A percentile compares a stretch with the other conserved stretches of the same genome.
Evolutionary conservation across 2,329 filamentous ascomycete genomes (phyloP).

Genomic region (Diaporthe sp.): DNA sequence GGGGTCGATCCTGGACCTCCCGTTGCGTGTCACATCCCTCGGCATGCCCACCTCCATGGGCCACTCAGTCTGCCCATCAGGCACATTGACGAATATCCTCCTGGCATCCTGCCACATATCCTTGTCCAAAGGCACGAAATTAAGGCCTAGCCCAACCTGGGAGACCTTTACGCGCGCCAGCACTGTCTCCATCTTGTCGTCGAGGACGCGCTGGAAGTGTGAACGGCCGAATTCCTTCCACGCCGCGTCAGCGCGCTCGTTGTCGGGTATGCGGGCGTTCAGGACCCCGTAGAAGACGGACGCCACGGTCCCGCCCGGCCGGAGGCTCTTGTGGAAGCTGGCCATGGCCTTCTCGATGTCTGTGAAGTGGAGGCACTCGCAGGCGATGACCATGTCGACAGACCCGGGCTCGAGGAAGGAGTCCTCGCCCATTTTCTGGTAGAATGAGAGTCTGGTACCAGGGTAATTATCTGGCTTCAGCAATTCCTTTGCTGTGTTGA

Average conservation of each 20-base stretch:
- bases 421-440: slow-evolving; percentile 32
- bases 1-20: not conserved
- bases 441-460: slow-evolving; percentile 22
- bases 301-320: slow-evolving; percentile 38
- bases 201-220: not conserved
- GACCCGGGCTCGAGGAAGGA: slow-evolving; percentile 20
- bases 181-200: not conserved
- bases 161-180: not conserved
- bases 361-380: slow-evolving; percentile 39
- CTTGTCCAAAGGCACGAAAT: slow-evolving; percentile 7
- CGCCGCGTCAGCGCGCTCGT: slow-evolving; percentile 16
- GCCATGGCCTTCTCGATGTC: slow-evolving; percentile 33
- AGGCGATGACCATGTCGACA: slow-evolving; percentile 38
- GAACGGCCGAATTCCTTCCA: not conserved
- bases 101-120: not conserved
- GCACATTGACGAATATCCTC: slow-evolving; percentile 22
- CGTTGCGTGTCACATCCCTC: too few species aligned
- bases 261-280: not conserved
- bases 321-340: slow-evolving; percentile 31
- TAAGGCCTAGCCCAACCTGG: not conserved
- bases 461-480: slow-evolving; percentile 19
- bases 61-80: slow-evolving; percentile 8
- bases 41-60: not conserved
- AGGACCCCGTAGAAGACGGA: slow-evolving; percentile 36
- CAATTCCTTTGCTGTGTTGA: slow-evolving; percentile 18